Base-by-base conservation (phyloP, 495 filamentous ascomycete genomes). In the Xylaria castorea region DNA sequence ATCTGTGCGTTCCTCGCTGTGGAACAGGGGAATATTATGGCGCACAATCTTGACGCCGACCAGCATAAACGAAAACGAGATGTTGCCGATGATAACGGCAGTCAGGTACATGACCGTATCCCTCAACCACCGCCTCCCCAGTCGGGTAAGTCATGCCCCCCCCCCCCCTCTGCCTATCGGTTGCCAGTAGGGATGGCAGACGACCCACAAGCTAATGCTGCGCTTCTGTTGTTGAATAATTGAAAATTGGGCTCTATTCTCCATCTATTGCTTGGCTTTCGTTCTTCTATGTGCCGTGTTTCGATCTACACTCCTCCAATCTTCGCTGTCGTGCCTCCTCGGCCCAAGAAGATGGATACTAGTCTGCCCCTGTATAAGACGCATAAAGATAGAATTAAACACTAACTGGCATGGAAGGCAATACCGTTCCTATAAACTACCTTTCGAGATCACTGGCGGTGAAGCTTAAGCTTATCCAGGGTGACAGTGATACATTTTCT, bases 401-500 rank as follows among this genome's bases (percentile, higher is more conserved):
- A 78, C 77, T 53, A n/a, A 71, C 65, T 50, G 55, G 73, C 57
- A 61, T 72, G 66, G 25, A 77, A 82, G 80, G 81, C 68, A 83
- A 80, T 63, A 88, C 82, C 84, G 90, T 82, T 32, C 91, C 91
- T 75, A 96, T 96, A 84, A 95, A 97, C 80, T 97, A 96, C 75
- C 87, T 96, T 57, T 76, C 81, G 16, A 83, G 76, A 64, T 75
- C 80, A n/a, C 80, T 74, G 32, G 12, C 74, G 22, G 72, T 78
- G 62, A 83, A 79, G 61, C 73, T 87, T n/a, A 81, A 76, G 20
- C 79, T 87, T 62, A 81, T 87, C 50, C 82, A 85, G 62, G 81
- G 81, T 48, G 84, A 86, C 71, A 66, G 71, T 64, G 83, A 83
- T 44, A 81, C 78, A 18, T 86, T 87, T 70, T 75, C 78, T 14